Evolutionary conservation across 306 rosid genomes (phyloP), one percentile per base, ranked within the genome.

Genomic region (Vicia sativa): DNA sequence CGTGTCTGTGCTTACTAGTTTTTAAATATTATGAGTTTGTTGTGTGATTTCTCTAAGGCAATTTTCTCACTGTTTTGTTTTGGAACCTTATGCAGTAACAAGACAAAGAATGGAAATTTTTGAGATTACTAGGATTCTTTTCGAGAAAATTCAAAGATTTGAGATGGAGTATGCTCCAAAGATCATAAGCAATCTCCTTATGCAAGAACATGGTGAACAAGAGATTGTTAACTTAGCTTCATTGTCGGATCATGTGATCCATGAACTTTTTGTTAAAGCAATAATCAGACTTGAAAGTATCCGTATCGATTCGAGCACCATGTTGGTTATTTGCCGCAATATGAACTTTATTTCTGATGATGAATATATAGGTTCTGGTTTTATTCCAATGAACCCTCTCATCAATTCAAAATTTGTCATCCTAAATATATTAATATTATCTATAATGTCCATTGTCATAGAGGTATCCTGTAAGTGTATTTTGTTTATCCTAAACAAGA

Each of bases 151-250:
- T 54, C 82, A 75, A 72, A 74, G 74, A 34, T 61, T 87, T 21
- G 96, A 87, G 49, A 87, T 91, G 1, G 92, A 92, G 41, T 69
- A 79, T 58, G 84, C 69, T 1, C 55, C 56, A 4, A 87, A 74
- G 73, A 92, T 92, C 49, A 64, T 84, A 14, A 92, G 91, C 4
- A 89, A 72, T 61, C 72, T 92, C 52, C 87, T 89, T 65, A 25
- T 87, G 14, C 86, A 81, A 77, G 89, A 74, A 38, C 65, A 74
- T 62, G 77, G 80, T 16, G 92, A 84, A 31, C 80, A 81, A 53
- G 84, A 87, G 10, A 75, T 89, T 50, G 74, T 69, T 39, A 57
- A 76, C 1, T 49, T 92, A 69, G 96, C 96, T 11, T 42, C 78
- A 12, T 83, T 62, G 4, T 83, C 92, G 0, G 96, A 89, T 6